Conservation (phyloP, 2,329 filamentous ascomycete genomes). For the Botrytis tulipae region DNA sequence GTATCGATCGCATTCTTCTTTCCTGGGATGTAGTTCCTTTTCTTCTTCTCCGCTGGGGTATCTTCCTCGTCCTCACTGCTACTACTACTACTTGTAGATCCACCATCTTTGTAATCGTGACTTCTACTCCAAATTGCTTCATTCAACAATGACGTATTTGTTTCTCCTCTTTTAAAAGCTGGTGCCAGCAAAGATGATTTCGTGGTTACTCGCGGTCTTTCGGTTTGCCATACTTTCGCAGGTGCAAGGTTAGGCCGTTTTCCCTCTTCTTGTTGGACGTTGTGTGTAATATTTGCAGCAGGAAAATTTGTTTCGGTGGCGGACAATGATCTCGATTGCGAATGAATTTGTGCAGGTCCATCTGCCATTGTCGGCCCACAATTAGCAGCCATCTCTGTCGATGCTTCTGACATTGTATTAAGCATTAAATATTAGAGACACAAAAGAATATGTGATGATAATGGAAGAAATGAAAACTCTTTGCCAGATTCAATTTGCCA, state of each 20-base stretch:
- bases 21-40: slow-evolving; percentile 6
- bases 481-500: background rate
- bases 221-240: slow-evolving; percentile 31
- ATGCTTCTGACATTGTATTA: background rate
- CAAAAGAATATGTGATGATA: background rate
- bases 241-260: slow-evolving; percentile 5
- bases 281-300: background rate
- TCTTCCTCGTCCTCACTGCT: slow-evolving; percentile 30
- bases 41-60: slow-evolving; percentile 10
- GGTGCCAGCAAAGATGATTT: slow-evolving; percentile 25
- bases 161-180: slow-evolving; percentile 26
- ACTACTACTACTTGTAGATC: slow-evolving; percentile 27
- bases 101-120: slow-evolving; percentile 18
- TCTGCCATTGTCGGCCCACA: background rate
- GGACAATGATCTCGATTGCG: slow-evolving; percentile 4
- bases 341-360: background rate
- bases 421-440: slow-evolving; percentile 8
- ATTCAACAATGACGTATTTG: slow-evolving; percentile 32
- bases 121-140: slow-evolving; percentile 31
- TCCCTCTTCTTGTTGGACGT: background rate
- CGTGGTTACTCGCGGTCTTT: slow-evolving; percentile 28
- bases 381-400: slow-evolving; percentile 9
- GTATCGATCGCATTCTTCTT: slow-evolving; percentile 10
- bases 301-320: background rate
- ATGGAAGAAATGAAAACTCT: background rate